These are phyloP conservation scores for Phytophthora macrochlamydospora DNA, from an alignment of 352 stramenopile species.

Conservation along the genomic window DNA sequence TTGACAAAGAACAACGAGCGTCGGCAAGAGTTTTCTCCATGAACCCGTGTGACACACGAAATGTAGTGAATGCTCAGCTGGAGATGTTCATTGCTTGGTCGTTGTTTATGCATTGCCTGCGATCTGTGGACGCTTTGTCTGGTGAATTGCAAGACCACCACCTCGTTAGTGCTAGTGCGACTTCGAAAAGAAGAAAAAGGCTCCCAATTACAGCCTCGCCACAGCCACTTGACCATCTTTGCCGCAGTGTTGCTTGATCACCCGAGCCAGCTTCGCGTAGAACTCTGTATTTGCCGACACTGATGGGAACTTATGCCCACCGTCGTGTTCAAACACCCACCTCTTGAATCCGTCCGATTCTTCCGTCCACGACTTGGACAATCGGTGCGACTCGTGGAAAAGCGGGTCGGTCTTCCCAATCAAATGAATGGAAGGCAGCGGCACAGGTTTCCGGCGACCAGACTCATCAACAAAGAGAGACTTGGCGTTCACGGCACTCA, in stretches of 20 bases:
- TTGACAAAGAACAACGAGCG: too few species aligned
- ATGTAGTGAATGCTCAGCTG: too few species aligned
- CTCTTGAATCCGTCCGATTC: slow-evolving; percentile 21
- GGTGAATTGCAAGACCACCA: too few species aligned
- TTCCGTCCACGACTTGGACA: slow-evolving; percentile 36
- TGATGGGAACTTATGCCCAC: slow-evolving; percentile 44
- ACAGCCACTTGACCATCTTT: slow-evolving; percentile 5
- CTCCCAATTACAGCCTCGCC: slow-evolving; percentile 14
- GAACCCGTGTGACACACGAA: too few species aligned
- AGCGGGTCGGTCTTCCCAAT: slow-evolving; percentile 67
- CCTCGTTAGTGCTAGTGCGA: too few species aligned
- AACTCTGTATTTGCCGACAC: slow-evolving; percentile 28
- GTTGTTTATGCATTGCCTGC: too few species aligned
- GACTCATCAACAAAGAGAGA: slow-evolving; percentile 41
- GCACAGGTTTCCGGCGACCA: slow-evolving; percentile 30
- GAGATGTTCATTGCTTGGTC: too few species aligned
- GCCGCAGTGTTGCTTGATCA: slow-evolving; percentile 34
- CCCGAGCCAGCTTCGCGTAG: slow-evolving; percentile 24
- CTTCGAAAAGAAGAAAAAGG: too few species aligned
- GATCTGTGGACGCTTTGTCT: too few species aligned
- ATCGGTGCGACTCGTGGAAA: slow-evolving; percentile 44
- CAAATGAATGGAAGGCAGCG: slow-evolving; percentile 53
- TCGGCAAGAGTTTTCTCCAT: too few species aligned
- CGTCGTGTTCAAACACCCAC: slow-evolving; percentile 40
- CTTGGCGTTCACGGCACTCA: slow-evolving; percentile 39